Conservation (phyloP, 2,329 filamentous ascomycete species). For the Ophiostoma pallidulum region DNA sequence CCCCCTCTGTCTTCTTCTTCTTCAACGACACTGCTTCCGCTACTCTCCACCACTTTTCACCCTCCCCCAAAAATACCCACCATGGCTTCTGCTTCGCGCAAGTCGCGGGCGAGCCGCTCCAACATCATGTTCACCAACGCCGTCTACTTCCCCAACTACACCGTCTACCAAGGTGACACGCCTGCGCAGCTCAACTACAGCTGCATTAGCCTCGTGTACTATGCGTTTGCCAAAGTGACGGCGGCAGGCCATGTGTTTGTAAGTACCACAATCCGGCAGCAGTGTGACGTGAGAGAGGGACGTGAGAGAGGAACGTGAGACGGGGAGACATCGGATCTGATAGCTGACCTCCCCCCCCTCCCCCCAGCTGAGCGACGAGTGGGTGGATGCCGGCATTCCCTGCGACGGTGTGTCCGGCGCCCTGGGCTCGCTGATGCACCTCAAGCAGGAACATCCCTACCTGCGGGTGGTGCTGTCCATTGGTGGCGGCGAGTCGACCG, state of each 20-base stretch:
- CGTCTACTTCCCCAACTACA: constrained; percentile 75
- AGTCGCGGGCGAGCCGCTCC: constrained; percentile 35
- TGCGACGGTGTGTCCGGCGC: constrained; percentile 65
- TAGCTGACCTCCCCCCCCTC: neutral
- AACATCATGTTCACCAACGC: constrained; percentile 59
- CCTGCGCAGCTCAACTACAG: constrained; percentile 65
- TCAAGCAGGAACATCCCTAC: constrained; percentile 61
- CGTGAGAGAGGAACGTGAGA: neutral
- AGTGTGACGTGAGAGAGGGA: neutral
- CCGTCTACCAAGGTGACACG: constrained; percentile 62
- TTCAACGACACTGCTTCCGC: neutral
- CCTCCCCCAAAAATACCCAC: too few relatives aligned
- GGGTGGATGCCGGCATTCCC: constrained; percentile 61
- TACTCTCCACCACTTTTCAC: neutral
- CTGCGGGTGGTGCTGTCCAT: constrained; percentile 70
- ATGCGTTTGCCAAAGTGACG: constrained; percentile 69
- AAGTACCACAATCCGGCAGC: constrained; percentile 25
- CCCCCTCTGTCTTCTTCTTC: too few relatives aligned
- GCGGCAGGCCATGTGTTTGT: constrained; percentile 68
- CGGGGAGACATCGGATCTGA: neutral
- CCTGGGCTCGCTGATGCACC: constrained; percentile 60
- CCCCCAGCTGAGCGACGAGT: constrained; percentile 66
- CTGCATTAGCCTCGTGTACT: constrained; percentile 73
- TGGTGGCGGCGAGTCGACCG: constrained; percentile 56
- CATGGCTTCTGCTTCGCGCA: constrained; percentile 34